A percentile compares a stretch with the other conserved stretches of the same genome.
phyloP scores from a whole-genome alignment of 2,329 filamentous ascomycete genomes.

The Colletotrichum lupini region DNA sequence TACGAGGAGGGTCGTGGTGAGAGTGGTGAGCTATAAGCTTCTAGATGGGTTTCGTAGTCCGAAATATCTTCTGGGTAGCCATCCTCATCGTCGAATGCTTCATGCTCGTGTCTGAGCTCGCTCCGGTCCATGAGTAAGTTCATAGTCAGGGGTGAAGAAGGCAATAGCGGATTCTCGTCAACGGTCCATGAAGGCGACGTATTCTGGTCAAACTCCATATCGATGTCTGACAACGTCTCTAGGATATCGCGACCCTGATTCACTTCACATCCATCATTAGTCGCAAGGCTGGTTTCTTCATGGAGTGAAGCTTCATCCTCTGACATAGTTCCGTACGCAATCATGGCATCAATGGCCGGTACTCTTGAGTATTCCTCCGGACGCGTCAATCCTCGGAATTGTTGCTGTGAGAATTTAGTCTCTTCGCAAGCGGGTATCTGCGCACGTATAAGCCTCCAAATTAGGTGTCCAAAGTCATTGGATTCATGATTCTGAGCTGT shows the following conservation, averaged over 20 bases:
- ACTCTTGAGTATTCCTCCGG: background rate
- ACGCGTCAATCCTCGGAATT: background rate
- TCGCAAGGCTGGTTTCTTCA: background rate
- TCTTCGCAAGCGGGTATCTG: background rate
- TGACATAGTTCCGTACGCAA: background rate
- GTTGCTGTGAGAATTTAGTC: background rate
- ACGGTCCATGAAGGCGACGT: background rate
- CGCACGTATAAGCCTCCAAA: conserved; percentile 20
- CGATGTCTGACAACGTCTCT: background rate
- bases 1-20: background rate
- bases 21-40: background rate
- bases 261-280: background rate
- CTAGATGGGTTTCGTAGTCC: background rate
- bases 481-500: background rate
- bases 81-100: background rate
- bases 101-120: background rate
- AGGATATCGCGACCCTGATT: background rate
- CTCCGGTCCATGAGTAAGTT: background rate
- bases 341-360: background rate
- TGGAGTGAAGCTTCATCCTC: background rate
- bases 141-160: background rate
- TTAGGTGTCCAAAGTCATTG: conserved; percentile 35
- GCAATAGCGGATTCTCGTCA: background rate
- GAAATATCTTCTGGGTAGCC: background rate
- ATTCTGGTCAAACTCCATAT: background rate